These are phyloP conservation scores for Chlamydomonas schloesseri DNA, from an alignment of 139 green algal genomes.

Conservation along the genomic window DNA sequence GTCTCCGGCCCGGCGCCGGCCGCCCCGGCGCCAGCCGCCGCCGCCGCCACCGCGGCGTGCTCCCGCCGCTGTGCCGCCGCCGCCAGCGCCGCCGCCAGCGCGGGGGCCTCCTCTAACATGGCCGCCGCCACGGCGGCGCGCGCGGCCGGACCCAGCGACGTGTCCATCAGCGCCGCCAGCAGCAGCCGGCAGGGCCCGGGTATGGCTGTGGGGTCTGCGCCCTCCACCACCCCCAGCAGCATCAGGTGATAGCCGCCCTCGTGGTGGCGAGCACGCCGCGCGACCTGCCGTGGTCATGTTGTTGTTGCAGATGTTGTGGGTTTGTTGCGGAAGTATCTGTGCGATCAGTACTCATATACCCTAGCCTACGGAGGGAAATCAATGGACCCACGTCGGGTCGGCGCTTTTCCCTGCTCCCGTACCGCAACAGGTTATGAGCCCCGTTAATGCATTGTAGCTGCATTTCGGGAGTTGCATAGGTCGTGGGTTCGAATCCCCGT, in stretches of 20 bases:
- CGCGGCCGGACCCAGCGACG: not conserved
- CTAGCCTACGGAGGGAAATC: too few species aligned
- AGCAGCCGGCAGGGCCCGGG: not conserved
- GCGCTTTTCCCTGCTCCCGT: too few species aligned
- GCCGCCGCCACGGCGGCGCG: constrained; percentile 1
- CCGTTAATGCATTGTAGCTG: too few species aligned
- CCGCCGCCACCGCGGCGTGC: not conserved
- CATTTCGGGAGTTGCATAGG: too few species aligned
- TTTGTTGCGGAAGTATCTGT: too few species aligned
- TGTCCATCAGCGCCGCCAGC: not conserved
- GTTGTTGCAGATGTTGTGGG: too few species aligned
- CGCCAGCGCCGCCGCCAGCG: not conserved
- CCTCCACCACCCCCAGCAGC: not conserved
- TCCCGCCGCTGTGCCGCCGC: not conserved
- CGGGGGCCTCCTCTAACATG: constrained; percentile 3
- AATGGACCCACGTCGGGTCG: too few species aligned
- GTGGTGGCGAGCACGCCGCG: not conserved
- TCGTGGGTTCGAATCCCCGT: too few species aligned
- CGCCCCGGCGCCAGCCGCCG: not conserved
- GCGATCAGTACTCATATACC: too few species aligned
- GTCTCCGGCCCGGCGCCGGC: not conserved
- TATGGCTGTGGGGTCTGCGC: not conserved
- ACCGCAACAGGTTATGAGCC: too few species aligned
- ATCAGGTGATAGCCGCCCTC: constrained; percentile 11
- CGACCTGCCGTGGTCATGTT: too few species aligned